Base-by-base conservation (phyloP, 1,284 basidiomycete species). In the Moesziomyces antarcticus region DNA sequence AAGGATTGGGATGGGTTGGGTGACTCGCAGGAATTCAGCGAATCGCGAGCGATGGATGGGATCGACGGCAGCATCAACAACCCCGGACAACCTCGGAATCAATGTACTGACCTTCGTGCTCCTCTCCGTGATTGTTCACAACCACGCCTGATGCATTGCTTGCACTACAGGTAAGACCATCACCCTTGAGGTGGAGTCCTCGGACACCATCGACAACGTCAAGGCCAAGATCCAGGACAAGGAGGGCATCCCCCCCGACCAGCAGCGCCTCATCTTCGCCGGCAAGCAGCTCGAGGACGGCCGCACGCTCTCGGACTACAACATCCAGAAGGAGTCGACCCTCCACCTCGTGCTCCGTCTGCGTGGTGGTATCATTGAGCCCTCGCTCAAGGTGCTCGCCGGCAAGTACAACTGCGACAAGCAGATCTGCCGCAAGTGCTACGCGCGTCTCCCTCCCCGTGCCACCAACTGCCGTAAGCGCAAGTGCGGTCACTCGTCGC, bases 391-490 rank as follows among this genome's bases (percentile, higher is more conserved):
- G 82, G 81, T 92, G 89, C 92, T 98, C 78, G 97, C 95, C 88
- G 95, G 95, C 86, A 98, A 97, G 89, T 72, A 72, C 63, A 72
- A 72, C 69, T 72, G 70, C 57, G 70, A 73, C 70, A 73, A 73
- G 85, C 97, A 84, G 81, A 84, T 98, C 84, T 99, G 96, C 90
- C 94, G 96, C 87, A 98, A 98, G 87, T 98, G 97, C 89, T 99
- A 99, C 87, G 96, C 96, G 57, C 96, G 97, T 85, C 94, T 98
- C 80, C 95, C 96, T 80, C 95, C 94, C 62, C 94, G 96, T 87
- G 96, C 96, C 48, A 97, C 94, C 88, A 98, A 98, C 90, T 99
- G 96, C 91, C 90, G 94, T 85, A 96, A 97, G 79, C 71, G 75
- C 60, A 68, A 81, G 71, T 85, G 84, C 65, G 84, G 84, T 50